Evolutionary conservation across 2,329 filamentous ascomycete species (phyloP).

Genomic region (Diaporthe sp.): DNA sequence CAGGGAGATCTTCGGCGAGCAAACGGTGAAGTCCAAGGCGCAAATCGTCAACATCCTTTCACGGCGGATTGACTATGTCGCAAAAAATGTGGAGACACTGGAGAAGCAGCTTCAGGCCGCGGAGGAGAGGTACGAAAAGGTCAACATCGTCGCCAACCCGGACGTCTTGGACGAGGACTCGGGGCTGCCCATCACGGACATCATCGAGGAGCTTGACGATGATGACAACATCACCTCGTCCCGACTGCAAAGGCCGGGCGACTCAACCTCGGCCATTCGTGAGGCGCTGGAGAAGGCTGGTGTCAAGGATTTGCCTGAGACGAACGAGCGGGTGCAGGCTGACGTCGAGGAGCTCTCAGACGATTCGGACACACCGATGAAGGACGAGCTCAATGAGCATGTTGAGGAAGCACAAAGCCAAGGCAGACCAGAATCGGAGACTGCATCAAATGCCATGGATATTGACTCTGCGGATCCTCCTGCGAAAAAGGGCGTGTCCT

Average conservation of each 20-base stretch:
- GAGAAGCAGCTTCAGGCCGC: conserved; percentile 79
- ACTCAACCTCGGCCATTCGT: conserved; percentile 74
- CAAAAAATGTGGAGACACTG: conserved; percentile 82
- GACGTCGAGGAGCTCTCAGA: neutral
- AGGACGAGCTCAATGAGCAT: conserved; percentile 12
- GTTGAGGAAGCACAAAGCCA: neutral
- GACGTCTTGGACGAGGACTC: conserved; percentile 73
- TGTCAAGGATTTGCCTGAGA: conserved; percentile 56
- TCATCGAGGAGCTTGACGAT: conserved; percentile 92
- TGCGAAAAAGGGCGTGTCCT: conserved; percentile 71
- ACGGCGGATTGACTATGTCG: conserved; percentile 89
- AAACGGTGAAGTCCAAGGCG: conserved; percentile 64
- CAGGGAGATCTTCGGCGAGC: conserved; percentile 61
- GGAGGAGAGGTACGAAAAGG: conserved; percentile 78
- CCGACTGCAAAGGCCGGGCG: conserved; percentile 75
- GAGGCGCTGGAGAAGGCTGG: conserved; percentile 85
- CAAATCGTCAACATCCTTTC: conserved; percentile 79
- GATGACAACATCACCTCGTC: conserved; percentile 85
- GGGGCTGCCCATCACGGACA: conserved; percentile 86
- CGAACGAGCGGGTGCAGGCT: conserved; percentile 13
- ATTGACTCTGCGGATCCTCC: neutral
- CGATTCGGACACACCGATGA: conserved; percentile 6
- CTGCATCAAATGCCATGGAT: neutral
- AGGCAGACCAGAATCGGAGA: neutral
- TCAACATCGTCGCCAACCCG: conserved; percentile 71